phyloP scores from a whole-genome alignment of 345 rosid species.

The Salix koriyanagi region DNA sequence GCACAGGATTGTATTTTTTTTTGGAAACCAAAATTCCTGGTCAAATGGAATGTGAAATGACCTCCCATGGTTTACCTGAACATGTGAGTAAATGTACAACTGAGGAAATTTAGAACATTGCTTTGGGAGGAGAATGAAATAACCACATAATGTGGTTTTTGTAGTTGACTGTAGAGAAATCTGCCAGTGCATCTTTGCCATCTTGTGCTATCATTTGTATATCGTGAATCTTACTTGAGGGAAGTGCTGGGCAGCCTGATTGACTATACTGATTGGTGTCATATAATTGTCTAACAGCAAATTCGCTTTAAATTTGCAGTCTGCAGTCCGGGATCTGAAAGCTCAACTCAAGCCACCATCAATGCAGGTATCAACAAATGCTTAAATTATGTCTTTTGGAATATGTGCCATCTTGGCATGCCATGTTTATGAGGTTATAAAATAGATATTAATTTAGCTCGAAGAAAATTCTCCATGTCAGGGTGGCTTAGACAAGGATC shows the following conservation, averaged over 20 bases:
- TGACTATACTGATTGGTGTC: background rate
- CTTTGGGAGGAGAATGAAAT: background rate
- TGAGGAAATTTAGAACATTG: background rate
- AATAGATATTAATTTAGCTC: too few relatives aligned
- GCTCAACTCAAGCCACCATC: conserved; percentile 94
- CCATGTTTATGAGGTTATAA: too few relatives aligned
- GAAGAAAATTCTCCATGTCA: too few relatives aligned
- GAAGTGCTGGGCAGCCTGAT: background rate
- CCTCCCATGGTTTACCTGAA: background rate
- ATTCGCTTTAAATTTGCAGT: conserved; percentile 40
- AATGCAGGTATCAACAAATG: conserved; percentile 66
- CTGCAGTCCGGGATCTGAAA: conserved; percentile 88
- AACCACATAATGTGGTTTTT: background rate
- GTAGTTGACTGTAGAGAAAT: background rate
- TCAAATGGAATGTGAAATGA: background rate
- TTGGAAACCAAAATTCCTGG: background rate
- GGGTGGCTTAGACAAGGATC: too few relatives aligned
- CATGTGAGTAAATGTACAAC: background rate
- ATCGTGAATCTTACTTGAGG: background rate
- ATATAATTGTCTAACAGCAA: conserved; percentile 2
- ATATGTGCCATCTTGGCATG: too few relatives aligned
- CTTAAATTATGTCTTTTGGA: background rate
- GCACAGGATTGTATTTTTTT: background rate
- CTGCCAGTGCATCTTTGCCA: background rate
- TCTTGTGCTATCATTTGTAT: too few relatives aligned